A percentile compares a stretch with the other conserved stretches of the same genome.
phyloP scores from a whole-genome alignment of 2,329 filamentous ascomycete genomes.

The Cercospora canescens region DNA sequence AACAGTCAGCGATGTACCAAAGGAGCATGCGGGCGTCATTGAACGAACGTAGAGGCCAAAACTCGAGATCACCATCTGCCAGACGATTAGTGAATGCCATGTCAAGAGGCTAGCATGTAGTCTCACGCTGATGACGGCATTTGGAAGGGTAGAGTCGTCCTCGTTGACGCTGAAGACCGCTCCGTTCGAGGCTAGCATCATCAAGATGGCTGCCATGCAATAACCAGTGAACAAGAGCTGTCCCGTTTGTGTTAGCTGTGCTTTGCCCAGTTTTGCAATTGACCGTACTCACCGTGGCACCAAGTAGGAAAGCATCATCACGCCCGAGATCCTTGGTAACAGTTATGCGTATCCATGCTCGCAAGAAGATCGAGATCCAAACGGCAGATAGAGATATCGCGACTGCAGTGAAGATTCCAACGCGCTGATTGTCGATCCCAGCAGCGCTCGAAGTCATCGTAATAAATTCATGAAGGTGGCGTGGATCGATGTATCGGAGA shows the following conservation, averaged over 20 bases:
- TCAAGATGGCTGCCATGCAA: slow-evolving; percentile 17
- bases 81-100: slow-evolving; percentile 5
- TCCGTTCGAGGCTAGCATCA: slow-evolving; percentile 14
- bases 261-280: background rate
- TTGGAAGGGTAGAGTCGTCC: slow-evolving; percentile 3
- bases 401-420: slow-evolving; percentile 7
- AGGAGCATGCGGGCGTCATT: background rate
- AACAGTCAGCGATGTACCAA: background rate
- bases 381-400: slow-evolving; percentile 13
- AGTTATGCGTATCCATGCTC: slow-evolving; percentile 42
- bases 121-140: slow-evolving; percentile 11
- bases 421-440: background rate
- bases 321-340: slow-evolving; percentile 45
- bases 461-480: background rate
- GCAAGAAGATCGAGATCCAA: slow-evolving; percentile 41
- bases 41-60: slow-evolving; percentile 38
- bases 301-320: slow-evolving; percentile 45
- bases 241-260: background rate
- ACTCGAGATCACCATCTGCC: slow-evolving; percentile 31
- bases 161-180: slow-evolving; percentile 8
- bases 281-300: slow-evolving; percentile 39
- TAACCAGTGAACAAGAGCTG: slow-evolving; percentile 22
- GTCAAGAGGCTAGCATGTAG: background rate
- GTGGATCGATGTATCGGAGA: background rate
- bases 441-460: slow-evolving; percentile 13